phyloP scores from a whole-genome alignment of 140 eudicot genomes.

The Stevia rebaudiana region DNA sequence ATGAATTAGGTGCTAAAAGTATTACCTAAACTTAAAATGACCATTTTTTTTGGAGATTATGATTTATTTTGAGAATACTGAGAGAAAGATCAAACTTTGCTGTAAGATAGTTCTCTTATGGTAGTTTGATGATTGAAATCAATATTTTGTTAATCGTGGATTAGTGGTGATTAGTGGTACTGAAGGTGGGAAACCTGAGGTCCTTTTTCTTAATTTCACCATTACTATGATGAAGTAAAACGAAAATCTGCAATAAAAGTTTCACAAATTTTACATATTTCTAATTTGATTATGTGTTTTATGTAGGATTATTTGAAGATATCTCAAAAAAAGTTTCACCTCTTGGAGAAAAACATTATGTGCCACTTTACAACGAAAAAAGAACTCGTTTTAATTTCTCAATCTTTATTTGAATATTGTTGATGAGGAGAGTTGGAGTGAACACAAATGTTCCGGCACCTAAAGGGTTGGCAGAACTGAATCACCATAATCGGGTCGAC shows the following conservation, averaged over 20 bases:
- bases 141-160: neutral
- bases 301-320: slow-evolving; percentile 26
- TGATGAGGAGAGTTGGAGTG: slow-evolving; percentile 46
- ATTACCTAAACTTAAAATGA: neutral
- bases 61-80: slow-evolving; percentile 6
- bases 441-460: slow-evolving; percentile 31
- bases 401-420: slow-evolving; percentile 47
- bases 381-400: slow-evolving; percentile 31
- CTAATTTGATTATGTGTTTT: neutral
- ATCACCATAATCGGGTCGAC: slow-evolving; percentile 26
- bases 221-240: neutral
- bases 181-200: neutral
- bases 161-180: neutral
- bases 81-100: neutral
- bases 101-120: neutral
- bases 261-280: neutral
- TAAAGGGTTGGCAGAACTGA: slow-evolving; percentile 44
- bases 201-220: neutral
- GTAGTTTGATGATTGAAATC: slow-evolving; percentile 4
- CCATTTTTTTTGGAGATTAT: neutral
- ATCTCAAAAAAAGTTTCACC: slow-evolving; percentile 15
- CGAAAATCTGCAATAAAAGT: neutral
- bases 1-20: slow-evolving; percentile 15
- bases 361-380: slow-evolving; percentile 33
- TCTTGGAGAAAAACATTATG: slow-evolving; percentile 40